Evolutionary conservation across 345 rosid species (phyloP).

Genomic region (Populus nigra): DNA sequence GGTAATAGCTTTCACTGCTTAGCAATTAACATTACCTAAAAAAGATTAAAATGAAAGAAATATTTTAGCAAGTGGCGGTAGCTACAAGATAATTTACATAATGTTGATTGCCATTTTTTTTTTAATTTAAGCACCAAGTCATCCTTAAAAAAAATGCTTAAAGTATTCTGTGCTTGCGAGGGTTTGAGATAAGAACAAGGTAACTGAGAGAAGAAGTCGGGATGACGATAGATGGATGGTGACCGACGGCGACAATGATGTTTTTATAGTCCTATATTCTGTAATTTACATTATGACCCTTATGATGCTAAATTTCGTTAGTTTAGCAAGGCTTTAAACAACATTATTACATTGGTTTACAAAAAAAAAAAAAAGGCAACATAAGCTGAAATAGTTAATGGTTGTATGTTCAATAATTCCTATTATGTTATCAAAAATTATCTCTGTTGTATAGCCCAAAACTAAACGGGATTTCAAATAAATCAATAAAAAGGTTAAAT

Average conservation of each 20-base stretch:
- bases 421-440: no score
- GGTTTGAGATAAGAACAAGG: neutral
- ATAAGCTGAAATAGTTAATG: no score
- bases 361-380: neutral
- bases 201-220: neutral
- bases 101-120: neutral
- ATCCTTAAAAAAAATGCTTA: no score
- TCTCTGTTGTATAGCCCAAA: no score
- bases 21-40: neutral
- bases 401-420: no score
- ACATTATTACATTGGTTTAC: no score
- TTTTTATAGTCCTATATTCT: no score
- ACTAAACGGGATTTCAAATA: no score
- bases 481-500: no score
- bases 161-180: neutral
- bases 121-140: neutral
- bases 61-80: neutral
- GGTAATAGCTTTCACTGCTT: slow-evolving; percentile 36
- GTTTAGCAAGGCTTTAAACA: neutral
- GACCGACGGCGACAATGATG: no score
- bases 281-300: no score
- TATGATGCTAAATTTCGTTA: neutral
- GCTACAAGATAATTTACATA: neutral
- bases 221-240: neutral
- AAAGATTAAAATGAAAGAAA: neutral